Percentiles rank a stretch among this genome's conserved stretches.
These are phyloP conservation scores for Hordeum vulgare DNA, from an alignment of 176 grass and related monocot genomes.

Conservation along the genomic window DNA sequence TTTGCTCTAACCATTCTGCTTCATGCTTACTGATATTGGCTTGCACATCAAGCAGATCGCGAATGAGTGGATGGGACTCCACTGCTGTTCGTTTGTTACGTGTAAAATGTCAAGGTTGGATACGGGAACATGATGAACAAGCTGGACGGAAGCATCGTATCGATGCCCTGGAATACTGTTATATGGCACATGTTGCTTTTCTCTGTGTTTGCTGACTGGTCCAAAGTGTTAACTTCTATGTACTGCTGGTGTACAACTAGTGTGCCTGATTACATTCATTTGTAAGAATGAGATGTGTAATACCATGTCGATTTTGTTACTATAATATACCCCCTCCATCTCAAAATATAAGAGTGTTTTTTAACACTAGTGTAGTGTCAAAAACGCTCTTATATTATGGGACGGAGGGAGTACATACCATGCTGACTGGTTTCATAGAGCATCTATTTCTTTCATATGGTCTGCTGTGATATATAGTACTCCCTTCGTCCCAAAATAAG, in stretches of 20 bases:
- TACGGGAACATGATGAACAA: neutral
- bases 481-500: too few relatives aligned
- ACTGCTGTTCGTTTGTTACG: constrained; percentile 13
- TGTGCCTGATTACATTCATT: constrained; percentile 34
- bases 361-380: too few relatives aligned
- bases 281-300: constrained; percentile 19
- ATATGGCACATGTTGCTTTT: neutral
- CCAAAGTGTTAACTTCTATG: neutral
- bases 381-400: too few relatives aligned
- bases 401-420: too few relatives aligned
- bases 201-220: constrained; percentile 15
- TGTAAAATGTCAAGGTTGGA: neutral
- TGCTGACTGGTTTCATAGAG: too few relatives aligned
- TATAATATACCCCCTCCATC: neutral
- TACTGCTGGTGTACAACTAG: constrained; percentile 11
- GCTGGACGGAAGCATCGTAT: neutral
- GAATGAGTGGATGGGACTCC: neutral
- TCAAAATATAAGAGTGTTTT: neutral
- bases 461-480: neutral
- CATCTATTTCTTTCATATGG: neutral
- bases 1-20: neutral
- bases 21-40: neutral
- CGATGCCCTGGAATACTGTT: constrained; percentile 16
- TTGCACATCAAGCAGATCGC: neutral
- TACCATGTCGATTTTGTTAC: neutral